phyloP scores from a whole-genome alignment of 106 monocot species.

The Acanthochlamys bracteata region DNA sequence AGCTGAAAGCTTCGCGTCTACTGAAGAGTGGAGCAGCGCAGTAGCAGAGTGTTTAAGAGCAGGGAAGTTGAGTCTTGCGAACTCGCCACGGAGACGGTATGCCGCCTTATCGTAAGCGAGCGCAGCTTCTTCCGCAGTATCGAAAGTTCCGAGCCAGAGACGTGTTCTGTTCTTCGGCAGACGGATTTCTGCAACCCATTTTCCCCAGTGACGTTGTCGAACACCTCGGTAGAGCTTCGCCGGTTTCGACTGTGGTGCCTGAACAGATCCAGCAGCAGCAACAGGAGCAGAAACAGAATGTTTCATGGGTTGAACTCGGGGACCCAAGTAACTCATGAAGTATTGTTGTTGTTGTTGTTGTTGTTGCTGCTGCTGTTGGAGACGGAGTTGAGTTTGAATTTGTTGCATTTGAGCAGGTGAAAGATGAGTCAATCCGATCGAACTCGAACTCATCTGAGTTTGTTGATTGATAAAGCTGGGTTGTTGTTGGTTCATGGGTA shows the following conservation, averaged over 20 bases:
- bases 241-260: constrained; percentile 12
- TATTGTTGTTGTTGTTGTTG: not conserved
- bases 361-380: constrained; percentile 25
- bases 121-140: constrained; percentile 68
- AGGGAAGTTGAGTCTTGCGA: constrained; percentile 59
- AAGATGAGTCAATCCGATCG: constrained; percentile 24
- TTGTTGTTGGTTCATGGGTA: too few species aligned
- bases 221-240: constrained; percentile 66
- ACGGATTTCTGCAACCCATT: constrained; percentile 75
- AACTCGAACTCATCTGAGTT: not conserved
- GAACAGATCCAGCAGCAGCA: too few species aligned
- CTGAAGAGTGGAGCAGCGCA: constrained; percentile 26
- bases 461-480: too few species aligned
- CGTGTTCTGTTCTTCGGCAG: constrained; percentile 57
- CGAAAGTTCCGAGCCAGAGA: constrained; percentile 73
- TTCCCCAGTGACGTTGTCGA: constrained; percentile 78
- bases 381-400: constrained; percentile 31
- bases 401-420: constrained; percentile 29
- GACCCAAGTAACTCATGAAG: constrained; percentile 9
- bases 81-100: constrained; percentile 55
- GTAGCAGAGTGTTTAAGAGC: constrained; percentile 11
- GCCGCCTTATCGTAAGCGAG: constrained; percentile 60
- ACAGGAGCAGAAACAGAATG: not conserved
- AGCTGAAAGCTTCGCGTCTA: constrained; percentile 39
- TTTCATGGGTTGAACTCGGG: constrained; percentile 33